Base-by-base conservation (phyloP, 345 rosid species). In the Hypericum androsaemum region DNA sequence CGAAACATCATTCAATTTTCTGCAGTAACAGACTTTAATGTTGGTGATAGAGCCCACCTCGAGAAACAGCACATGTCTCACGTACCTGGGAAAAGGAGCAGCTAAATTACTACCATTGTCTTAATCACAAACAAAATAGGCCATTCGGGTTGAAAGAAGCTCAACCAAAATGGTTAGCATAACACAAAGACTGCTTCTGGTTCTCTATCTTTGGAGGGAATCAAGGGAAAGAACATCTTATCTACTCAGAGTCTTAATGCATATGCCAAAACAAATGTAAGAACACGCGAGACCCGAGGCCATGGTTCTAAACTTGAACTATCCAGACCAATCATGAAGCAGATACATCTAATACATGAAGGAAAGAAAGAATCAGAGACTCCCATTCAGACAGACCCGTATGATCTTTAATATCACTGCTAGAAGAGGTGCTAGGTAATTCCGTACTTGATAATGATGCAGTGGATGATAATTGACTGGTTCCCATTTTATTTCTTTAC, bases 21-120 rank as follows among this genome's bases (percentile, higher is more conserved):
- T 22, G n/a, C 32, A 22, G 57, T 54, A 55, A 68, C 55, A 47
- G 50, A 65, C 32, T 42, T 58, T 10, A 53, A 56, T 55, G 71
- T 62, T 55, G 70, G 71, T 58, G 67, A 72, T 71, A 74, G 71
- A 70, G 66, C 75, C 81, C 88, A 83, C 89, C 88, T 83, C 78
- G 81, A 71, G 69, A 73, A 73, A 76, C 81, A 63, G 89, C 90
- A 67, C 39, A 71, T 58, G 76, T 83, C 74, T 89, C 95, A 92
- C 89, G 96, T 85, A 72, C 75, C 94, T 92, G 96, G 87, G 80
- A 83, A 80, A 85, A 84, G 83, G 72, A 88, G 73, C 78, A 85
- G 59, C 67, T 69, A 37, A 10, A 73, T 81, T 64, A 74, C 74
- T 63, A 78, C 43, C 17, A 45, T 61, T 22, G 65, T 47, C 62